phyloP scores from a whole-genome alignment of 225 moss, liverwort and hornwort species.

The Takakia lepidozioides region DNA sequence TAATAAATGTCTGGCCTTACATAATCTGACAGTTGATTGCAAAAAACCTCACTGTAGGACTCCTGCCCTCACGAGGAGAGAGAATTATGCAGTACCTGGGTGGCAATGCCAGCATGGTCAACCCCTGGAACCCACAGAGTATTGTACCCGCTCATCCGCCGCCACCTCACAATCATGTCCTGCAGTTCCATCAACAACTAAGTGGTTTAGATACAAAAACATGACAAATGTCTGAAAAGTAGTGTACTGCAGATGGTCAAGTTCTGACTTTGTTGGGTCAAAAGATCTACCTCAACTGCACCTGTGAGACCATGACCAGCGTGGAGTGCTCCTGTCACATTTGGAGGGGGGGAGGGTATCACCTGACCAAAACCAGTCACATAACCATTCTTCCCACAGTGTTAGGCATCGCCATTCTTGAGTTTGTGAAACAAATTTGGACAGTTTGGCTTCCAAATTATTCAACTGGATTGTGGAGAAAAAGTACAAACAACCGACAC shows the following conservation, averaged over 20 bases:
- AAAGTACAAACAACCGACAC: slow-evolving; percentile 12
- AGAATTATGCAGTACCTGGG: slow-evolving; percentile 54
- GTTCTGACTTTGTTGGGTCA: too few relatives aligned
- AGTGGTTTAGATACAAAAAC: background rate
- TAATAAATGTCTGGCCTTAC: too few relatives aligned
- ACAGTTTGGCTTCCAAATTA: too few relatives aligned
- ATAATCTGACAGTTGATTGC: background rate
- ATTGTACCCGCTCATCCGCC: slow-evolving; percentile 92
- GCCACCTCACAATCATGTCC: slow-evolving; percentile 81
- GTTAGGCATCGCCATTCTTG: too few relatives aligned
- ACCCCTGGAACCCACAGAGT: slow-evolving; percentile 94
- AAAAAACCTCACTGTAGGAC: background rate
- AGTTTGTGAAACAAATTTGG: too few relatives aligned
- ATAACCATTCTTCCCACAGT: too few relatives aligned
- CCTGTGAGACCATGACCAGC: slow-evolving; percentile 86
- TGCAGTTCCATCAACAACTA: slow-evolving; percentile 15
- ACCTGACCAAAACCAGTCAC: slow-evolving; percentile 28
- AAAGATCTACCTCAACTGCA: slow-evolving; percentile 56
- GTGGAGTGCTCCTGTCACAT: slow-evolving; percentile 94
- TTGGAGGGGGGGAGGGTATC: slow-evolving; percentile 89
- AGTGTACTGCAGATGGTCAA: too few relatives aligned
- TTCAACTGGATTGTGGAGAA: too few relatives aligned
- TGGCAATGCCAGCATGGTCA: slow-evolving; percentile 97
- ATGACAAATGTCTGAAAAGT: too few relatives aligned
- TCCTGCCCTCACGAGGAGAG: background rate